Evolutionary conservation across 1,139 yeast genomes (phyloP), one percentile per base, ranked within the genome.

Genomic region (Hanseniaspora sp.): DNA sequence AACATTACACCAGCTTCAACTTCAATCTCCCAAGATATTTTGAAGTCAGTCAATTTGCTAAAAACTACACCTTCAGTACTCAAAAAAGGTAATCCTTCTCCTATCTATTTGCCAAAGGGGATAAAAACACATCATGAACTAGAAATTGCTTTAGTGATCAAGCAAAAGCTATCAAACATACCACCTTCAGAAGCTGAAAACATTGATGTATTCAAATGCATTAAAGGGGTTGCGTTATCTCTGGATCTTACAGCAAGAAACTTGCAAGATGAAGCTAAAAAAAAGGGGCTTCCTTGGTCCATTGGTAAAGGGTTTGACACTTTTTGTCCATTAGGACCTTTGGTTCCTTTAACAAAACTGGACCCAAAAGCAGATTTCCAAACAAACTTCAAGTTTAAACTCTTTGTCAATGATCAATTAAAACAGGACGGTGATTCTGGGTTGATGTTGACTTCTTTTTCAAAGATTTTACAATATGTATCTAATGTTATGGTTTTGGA

Each of bases 231-330:
- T 64, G 86, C 95, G 0, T 72, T 94, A 59, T 88, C 96, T 0
- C 77, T 92, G 55, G 98, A 92, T 67, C 76, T 92, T 76, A 92
- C 98, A 8, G 98, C 96, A 0, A 78, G 98, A 67, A 88, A 90
- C 64, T 95, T 92, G 37, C 99, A 92, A 69, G 90, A 85, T 63
- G 96, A 83, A 64, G 96, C 96, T 52, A 94, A 92, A 70, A 78
- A 77, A 71, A 87, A 87, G 68, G 97, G 98, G 1, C 75, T 92
- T 56, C 98, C 98, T 13, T 92, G 99, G 99, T 72, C 94, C 5
- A 86, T 90, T 61, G 95, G 94, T 41, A 94, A 92, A 68, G 98
- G 98, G 0, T 92, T 88, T 66, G 98, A 92, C 66, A 92, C 98
- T 0, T 92, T 92, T 67, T 74, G 86, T 65, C 98, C 98, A 1